A percentile compares a stretch with the other conserved stretches of the same genome.
These are phyloP conservation scores for Meyerozyma carpophila DNA, from an alignment of 1,139 yeast genomes.

Conservation along the genomic window DNA sequence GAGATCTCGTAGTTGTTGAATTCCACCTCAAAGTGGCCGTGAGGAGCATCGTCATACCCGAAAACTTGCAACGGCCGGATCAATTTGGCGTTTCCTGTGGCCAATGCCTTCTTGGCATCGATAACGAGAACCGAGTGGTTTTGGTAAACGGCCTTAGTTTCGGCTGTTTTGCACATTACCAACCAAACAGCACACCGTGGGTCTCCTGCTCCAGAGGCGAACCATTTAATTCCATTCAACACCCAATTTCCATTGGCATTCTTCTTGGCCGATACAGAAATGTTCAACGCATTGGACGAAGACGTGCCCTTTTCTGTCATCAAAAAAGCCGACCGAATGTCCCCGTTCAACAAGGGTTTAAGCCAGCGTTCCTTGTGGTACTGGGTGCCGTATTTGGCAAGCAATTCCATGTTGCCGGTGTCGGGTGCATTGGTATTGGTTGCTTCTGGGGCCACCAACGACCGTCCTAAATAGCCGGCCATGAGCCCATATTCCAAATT, in stretches of 20 bases:
- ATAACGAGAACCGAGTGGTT: conserved; percentile 61
- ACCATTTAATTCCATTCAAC: conserved; percentile 67
- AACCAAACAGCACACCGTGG: conserved; percentile 60
- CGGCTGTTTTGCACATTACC: conserved; percentile 60
- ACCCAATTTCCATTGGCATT: conserved; percentile 48
- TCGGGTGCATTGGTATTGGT: conserved; percentile 67
- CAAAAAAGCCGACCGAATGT: conserved; percentile 61
- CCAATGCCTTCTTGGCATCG: conserved; percentile 48
- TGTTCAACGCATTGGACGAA: conserved; percentile 65
- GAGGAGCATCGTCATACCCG: conserved; percentile 72
- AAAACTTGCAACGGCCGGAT: conserved; percentile 54
- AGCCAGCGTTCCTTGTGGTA: conserved; percentile 52
- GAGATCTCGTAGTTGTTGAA: conserved; percentile 51
- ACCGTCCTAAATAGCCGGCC: conserved; percentile 64
- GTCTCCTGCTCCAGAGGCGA: conserved; percentile 74
- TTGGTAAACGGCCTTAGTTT: conserved; percentile 26
- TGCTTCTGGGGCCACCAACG: conserved; percentile 55
- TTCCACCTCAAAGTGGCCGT: conserved; percentile 63
- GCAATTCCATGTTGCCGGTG: conserved; percentile 71
- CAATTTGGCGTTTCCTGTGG: conserved; percentile 47
- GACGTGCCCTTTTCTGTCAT: conserved; percentile 69
- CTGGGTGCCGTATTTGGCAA: conserved; percentile 54
- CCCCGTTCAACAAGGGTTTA: conserved; percentile 52
- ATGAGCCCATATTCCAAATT: conserved; percentile 66
- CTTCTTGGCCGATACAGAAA: conserved; percentile 42